These are phyloP conservation scores for Xylariaceae sp. DNA, from an alignment of 2,329 filamentous ascomycete species.

Conservation along the genomic window DNA sequence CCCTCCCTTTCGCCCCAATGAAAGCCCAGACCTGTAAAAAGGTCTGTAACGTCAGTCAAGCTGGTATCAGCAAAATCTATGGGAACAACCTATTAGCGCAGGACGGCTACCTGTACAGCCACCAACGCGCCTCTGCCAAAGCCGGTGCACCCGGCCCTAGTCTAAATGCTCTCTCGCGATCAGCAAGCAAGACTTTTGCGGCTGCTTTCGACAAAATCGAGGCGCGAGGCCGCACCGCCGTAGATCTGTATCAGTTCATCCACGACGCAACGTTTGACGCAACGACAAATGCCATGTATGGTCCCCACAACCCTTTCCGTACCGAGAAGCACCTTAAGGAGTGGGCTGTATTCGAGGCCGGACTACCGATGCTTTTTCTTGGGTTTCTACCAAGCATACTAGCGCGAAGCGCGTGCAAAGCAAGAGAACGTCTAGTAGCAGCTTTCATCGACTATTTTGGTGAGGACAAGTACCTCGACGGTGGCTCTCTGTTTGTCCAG, in stretches of 20 bases:
- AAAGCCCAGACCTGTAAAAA: slow-evolving; percentile 11
- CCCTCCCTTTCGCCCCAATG: slow-evolving; percentile 11
- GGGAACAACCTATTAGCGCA: slow-evolving; percentile 11
- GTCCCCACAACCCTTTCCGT: slow-evolving; percentile 13
- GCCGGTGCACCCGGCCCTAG: slow-evolving; percentile 10
- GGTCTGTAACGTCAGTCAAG: slow-evolving; percentile 10
- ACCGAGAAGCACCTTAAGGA: slow-evolving; percentile 2
- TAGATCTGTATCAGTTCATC: slow-evolving; percentile 9
- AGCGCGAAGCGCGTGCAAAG: slow-evolving; percentile 6
- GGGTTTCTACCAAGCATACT: slow-evolving; percentile 10
- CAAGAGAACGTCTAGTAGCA: slow-evolving; percentile 11
- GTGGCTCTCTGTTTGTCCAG: slow-evolving; percentile 14
- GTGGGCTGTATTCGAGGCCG: slow-evolving; percentile 10
- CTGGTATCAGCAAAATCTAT: slow-evolving; percentile 12
- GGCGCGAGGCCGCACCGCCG: slow-evolving; percentile 10
- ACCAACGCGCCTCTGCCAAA: slow-evolving; percentile 10
- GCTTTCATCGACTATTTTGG: slow-evolving; percentile 15
- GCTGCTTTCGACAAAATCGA: slow-evolving; percentile 12
- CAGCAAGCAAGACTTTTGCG: slow-evolving; percentile 12
- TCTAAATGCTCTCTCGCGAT: slow-evolving; percentile 10
- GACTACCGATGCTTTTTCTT: slow-evolving; percentile 8
- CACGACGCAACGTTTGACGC: neutral
- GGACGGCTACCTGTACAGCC: slow-evolving; percentile 12
- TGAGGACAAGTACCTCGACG: slow-evolving; percentile 12
- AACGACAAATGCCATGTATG: slow-evolving; percentile 5